Evolutionary conservation across 768 basidiomycete species (phyloP).

Genomic region (Mrakia gelida): DNA sequence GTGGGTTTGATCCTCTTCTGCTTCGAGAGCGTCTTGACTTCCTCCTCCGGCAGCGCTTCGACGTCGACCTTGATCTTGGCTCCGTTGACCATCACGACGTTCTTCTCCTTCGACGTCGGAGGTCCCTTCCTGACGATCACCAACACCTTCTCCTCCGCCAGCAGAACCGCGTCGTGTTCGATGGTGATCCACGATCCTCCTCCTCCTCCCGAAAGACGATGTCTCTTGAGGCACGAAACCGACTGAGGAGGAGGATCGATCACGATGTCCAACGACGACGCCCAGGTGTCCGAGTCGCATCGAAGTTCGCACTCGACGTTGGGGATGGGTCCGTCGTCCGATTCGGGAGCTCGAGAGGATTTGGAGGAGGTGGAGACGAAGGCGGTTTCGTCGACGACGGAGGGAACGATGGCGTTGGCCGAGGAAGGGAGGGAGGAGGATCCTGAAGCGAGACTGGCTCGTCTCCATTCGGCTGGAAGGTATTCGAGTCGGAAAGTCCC

Average conservation of each 20-base stretch:
- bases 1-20: slow-evolving; percentile 80
- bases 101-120: slow-evolving; percentile 62
- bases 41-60: slow-evolving; percentile 79
- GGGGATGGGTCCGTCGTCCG: slow-evolving; percentile 24
- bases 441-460: slow-evolving; percentile 24
- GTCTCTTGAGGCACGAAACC: slow-evolving; percentile 76
- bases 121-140: slow-evolving; percentile 71
- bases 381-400: slow-evolving; percentile 18
- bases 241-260: slow-evolving; percentile 86
- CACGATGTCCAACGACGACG: slow-evolving; percentile 73
- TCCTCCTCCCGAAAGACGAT: slow-evolving; percentile 76
- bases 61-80: slow-evolving; percentile 75
- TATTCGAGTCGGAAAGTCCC: slow-evolving; percentile 78
- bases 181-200: slow-evolving; percentile 93
- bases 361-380: slow-evolving; percentile 13
- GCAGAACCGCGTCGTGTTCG: slow-evolving; percentile 74
- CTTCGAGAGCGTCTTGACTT: slow-evolving; percentile 75
- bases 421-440: background rate
- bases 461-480: slow-evolving; percentile 42
- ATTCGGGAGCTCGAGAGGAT: background rate
- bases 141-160: slow-evolving; percentile 69
- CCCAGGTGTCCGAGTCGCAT: slow-evolving; percentile 89
- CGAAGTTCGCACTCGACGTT: slow-evolving; percentile 77
- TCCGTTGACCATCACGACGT: slow-evolving; percentile 83
- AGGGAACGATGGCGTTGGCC: background rate